These are phyloP conservation scores for Penicillium sp. DNA, from an alignment of 2,329 filamentous ascomycete genomes.

Conservation along the genomic window DNA sequence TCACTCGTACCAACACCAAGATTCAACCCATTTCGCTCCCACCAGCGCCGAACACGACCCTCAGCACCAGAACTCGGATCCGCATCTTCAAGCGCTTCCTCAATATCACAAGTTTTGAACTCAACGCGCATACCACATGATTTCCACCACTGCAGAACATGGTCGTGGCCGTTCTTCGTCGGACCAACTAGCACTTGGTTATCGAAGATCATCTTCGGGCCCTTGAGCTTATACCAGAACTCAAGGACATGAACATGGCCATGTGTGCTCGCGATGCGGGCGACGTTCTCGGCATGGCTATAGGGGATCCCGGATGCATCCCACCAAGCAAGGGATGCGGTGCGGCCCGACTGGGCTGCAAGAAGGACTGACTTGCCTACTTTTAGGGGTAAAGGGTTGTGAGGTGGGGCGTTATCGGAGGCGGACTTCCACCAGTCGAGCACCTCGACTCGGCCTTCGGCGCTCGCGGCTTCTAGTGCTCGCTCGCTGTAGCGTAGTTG, in stretches of 20 bases:
- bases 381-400: conserved; percentile 58
- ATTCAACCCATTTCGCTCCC: conserved; percentile 79
- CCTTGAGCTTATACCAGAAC: conserved; percentile 72
- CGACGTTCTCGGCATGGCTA: conserved; percentile 74
- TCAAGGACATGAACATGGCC: conserved; percentile 81
- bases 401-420: conserved; percentile 55
- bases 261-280: conserved; percentile 78
- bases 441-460: conserved; percentile 77
- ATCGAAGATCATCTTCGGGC: conserved; percentile 75
- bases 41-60: conserved; percentile 75
- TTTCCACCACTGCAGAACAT: conserved; percentile 91
- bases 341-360: conserved; percentile 77
- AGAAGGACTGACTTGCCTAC: conserved; percentile 80
- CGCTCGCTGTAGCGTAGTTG: conserved; percentile 80
- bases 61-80: conserved; percentile 61
- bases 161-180: conserved; percentile 79
- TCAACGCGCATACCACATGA: conserved; percentile 68
- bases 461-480: conserved; percentile 81
- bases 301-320: conserved; percentile 74
- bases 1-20: conserved; percentile 77
- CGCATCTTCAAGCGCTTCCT: conserved; percentile 88
- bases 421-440: conserved; percentile 90
- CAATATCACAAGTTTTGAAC: conserved; percentile 92
- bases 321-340: conserved; percentile 82
- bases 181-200: conserved; percentile 79